phyloP scores from a whole-genome alignment of 2,329 filamentous ascomycete species.

The Botrytis porri region DNA sequence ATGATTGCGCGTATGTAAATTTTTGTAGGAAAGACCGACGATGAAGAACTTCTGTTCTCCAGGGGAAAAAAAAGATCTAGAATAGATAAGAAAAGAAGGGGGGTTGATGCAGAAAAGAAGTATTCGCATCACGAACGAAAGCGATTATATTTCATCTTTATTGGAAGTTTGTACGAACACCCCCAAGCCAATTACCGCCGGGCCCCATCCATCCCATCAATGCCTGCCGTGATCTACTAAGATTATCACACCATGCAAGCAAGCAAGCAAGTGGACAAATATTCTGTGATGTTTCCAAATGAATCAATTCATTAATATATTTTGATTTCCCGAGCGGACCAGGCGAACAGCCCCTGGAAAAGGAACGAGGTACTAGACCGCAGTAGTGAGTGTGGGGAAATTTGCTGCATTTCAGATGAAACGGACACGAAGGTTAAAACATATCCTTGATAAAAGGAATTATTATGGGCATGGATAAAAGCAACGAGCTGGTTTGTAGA shows the following conservation, averaged over 20 bases:
- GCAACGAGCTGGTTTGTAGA: neutral
- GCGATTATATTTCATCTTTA: neutral
- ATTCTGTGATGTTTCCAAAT: neutral
- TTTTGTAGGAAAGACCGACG: constrained; percentile 15
- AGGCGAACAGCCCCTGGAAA: neutral
- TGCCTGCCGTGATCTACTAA: constrained; percentile 2
- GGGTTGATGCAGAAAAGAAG: neutral
- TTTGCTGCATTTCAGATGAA: neutral
- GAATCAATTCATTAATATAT: neutral
- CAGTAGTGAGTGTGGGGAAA: neutral
- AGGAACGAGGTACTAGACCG: no score
- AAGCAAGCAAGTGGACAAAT: neutral
- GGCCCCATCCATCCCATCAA: neutral
- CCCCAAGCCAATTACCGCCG: constrained; percentile 3
- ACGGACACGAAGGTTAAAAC: neutral
- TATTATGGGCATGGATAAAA: neutral
- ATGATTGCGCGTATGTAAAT: constrained; percentile 13
- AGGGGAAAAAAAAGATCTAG: neutral
- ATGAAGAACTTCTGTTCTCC: neutral
- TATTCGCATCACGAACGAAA: neutral
- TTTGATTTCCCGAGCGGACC: neutral
- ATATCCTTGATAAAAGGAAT: neutral
- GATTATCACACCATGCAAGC: neutral
- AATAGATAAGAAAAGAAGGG: neutral
- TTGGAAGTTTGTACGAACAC: neutral